Base-by-base conservation (phyloP, 306 rosid species). In the Trifolium subterraneum region DNA sequence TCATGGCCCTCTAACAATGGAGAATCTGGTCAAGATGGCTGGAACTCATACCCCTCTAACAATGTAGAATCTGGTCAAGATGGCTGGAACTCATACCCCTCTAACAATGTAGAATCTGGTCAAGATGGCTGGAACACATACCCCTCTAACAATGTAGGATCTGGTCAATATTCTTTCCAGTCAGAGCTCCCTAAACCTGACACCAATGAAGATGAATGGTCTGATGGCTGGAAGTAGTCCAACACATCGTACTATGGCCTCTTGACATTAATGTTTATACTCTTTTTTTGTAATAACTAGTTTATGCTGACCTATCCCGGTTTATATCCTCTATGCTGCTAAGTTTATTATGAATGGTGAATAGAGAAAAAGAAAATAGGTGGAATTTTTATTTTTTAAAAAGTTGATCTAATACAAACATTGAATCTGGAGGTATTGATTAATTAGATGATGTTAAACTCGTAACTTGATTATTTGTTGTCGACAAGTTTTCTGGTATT, bases 141-240 rank as follows among this genome's bases (percentile, higher is more conserved):
- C 0, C 64, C 58, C 58, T 51, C 42, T 47, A 70, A 72, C 47
- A 67, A 68, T 51, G 83, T 20, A 55, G 84, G 60, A 64, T 33
- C 77, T 65, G 81, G 48, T 36, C 84, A 62, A 56, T 70, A 88
- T 42, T 20, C 76, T 36, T 64, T 38, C 58, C 72, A 44, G 59
- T 22, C 74, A 6, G 90, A 82, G 51, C 36, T 70, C 54, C 81
- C 87, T 41, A 68, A 72, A 67, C 88, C 92, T 76, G 82, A 19
- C 16, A 76, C 72, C 0, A 81, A 88, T 70, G 95, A 92, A 80
- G 88, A 81, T 54, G 96, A 90, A 69, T 92, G 96, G 97, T 86
- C 93, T 67, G 99, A 91, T 84, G 95, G 95, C 67, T 88, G 98
- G 97, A 89, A 72, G 50, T 74, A 69, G 63, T 70, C 22, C 47